Percentiles rank a stretch among this genome's conserved stretches.
Evolutionary conservation across 805 yeast species (phyloP).

Genomic region (Pichia sporocuriosa): DNA sequence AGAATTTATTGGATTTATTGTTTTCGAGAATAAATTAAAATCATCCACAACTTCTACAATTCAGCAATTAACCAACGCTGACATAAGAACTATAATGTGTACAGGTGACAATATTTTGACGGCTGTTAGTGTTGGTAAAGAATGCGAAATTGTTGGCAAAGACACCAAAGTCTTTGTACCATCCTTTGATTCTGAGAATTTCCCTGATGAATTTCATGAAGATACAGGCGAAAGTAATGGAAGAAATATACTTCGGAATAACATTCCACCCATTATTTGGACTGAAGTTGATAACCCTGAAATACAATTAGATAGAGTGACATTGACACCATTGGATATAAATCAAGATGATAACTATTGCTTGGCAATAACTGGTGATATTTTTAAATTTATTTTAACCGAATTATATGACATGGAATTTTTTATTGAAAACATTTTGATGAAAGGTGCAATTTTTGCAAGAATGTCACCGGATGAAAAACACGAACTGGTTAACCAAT

Average conservation of each 20-base stretch:
- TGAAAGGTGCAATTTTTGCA: constrained; percentile 77
- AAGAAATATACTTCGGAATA: background rate
- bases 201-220: constrained; percentile 7
- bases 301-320: constrained; percentile 52
- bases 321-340: constrained; percentile 46
- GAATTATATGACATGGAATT: constrained; percentile 36
- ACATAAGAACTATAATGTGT: constrained; percentile 85
- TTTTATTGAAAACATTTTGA: constrained; percentile 49
- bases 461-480: constrained; percentile 99
- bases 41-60: constrained; percentile 58
- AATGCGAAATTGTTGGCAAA: constrained; percentile 57
- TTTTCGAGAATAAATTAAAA: constrained; percentile 89
- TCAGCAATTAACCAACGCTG: constrained; percentile 53
- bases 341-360: constrained; percentile 39
- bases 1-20: constrained; percentile 77
- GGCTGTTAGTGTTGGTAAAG: constrained; percentile 87
- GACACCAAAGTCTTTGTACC: constrained; percentile 57
- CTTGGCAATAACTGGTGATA: constrained; percentile 88
- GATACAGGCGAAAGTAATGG: constrained; percentile 5
- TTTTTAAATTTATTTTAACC: constrained; percentile 70
- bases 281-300: constrained; percentile 58
- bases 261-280: constrained; percentile 44
- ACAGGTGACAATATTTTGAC: constrained; percentile 96
- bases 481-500: constrained; percentile 85
- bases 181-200: constrained; percentile 34